Conservation (phyloP, 768 basidiomycete genomes). For the Kwoniella sp. region DNA sequence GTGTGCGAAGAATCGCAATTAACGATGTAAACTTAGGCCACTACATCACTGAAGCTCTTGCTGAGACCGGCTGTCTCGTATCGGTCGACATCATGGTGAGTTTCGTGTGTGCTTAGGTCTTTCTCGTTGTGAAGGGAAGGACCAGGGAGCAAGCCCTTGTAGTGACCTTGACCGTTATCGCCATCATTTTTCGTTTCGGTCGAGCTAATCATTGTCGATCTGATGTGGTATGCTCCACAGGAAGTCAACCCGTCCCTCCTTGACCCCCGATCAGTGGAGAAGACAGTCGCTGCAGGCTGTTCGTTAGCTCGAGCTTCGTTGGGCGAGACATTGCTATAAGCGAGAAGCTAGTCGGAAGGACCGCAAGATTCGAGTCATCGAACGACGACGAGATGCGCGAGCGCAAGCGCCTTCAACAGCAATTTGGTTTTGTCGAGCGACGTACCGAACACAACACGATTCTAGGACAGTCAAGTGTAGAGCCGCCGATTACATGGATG, state of each 20-base stretch:
- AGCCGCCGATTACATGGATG: too few species aligned
- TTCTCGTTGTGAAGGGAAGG: too few species aligned
- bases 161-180: too few species aligned
- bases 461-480: too few species aligned
- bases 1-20: background rate
- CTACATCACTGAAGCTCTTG: constrained; percentile 90
- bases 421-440: too few species aligned
- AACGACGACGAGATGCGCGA: too few species aligned
- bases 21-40: constrained; percentile 58
- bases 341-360: too few species aligned
- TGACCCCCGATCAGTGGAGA: constrained; percentile 71
- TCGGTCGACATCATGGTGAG: constrained; percentile 90
- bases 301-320: constrained; percentile 55
- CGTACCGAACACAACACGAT: too few species aligned
- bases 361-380: too few species aligned
- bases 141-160: too few species aligned
- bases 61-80: constrained; percentile 88
- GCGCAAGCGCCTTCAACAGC: too few species aligned
- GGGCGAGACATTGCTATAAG: constrained; percentile 52
- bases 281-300: constrained; percentile 71
- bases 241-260: constrained; percentile 95
- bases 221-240: constrained; percentile 57
- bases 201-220: too few species aligned
- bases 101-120: constrained; percentile 2
- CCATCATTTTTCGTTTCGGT: background rate